phyloP scores from a whole-genome alignment of 2,329 filamentous ascomycete species.

The Calonectria hongkongensis region DNA sequence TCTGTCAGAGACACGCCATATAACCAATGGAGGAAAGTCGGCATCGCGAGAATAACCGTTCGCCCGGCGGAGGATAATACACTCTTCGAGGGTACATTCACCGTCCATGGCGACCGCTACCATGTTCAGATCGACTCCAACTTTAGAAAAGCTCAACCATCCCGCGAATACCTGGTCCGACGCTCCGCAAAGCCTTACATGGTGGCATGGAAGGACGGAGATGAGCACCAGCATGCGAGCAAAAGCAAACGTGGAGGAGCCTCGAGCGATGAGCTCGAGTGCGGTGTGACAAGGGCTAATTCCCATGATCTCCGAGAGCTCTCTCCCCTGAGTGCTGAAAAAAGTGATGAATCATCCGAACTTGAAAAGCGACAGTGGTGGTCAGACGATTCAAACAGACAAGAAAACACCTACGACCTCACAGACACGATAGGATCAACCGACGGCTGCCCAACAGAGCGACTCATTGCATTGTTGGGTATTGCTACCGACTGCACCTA shows the following conservation, averaged over 20 bases:
- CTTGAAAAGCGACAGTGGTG: slow-evolving; percentile 23
- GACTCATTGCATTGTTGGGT: slow-evolving; percentile 91
- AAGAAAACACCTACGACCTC: slow-evolving; percentile 31
- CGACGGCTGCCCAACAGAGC: slow-evolving; percentile 84
- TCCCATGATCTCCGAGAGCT: neutral
- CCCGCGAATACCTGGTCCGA: neutral
- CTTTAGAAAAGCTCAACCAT: slow-evolving; percentile 20
- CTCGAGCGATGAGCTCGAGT: neutral
- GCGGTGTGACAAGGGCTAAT: neutral
- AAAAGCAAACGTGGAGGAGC: slow-evolving; percentile 2
- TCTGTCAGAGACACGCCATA: slow-evolving; percentile 16
- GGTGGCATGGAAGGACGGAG: slow-evolving; percentile 44
- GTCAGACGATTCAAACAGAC: neutral
- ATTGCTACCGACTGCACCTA: slow-evolving; percentile 93
- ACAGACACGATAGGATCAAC: slow-evolving; percentile 79
- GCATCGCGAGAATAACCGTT: slow-evolving; percentile 46
- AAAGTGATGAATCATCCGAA: slow-evolving; percentile 1
- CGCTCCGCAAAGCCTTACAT: slow-evolving; percentile 26
- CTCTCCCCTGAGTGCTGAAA: neutral
- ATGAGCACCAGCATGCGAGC: slow-evolving; percentile 4
- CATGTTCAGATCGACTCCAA: slow-evolving; percentile 47
- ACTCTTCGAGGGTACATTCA: slow-evolving; percentile 47
- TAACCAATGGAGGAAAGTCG: slow-evolving; percentile 32
- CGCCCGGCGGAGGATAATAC: slow-evolving; percentile 24
- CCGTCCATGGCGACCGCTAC: slow-evolving; percentile 36